Evolutionary conservation across 257 asterid species (phyloP), one percentile per base, ranked within the genome.

Genomic region (Salvia splendens): DNA sequence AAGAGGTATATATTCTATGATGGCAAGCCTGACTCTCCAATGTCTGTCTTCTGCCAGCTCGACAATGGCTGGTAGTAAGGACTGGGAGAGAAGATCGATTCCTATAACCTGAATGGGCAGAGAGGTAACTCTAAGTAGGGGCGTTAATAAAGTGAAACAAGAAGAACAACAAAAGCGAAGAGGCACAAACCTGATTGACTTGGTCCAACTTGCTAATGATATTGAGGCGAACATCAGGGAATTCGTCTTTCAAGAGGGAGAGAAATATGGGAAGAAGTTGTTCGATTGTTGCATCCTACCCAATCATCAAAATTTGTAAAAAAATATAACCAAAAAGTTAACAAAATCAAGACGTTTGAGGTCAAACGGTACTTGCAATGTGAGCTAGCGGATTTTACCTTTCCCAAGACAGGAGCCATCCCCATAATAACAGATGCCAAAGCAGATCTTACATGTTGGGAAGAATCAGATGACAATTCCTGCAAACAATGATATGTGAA

Each of bases 361-460:
- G 4, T 4, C 20, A 17, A n/a, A 40, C 58, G 58, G 65, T 45
- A 36, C 42, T 56, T 2, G 5, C 54, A 64, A 59, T 51, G 52
- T 4, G 12, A 12, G 59, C 69, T 38, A 15, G 38, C 43, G 58
- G 20, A 50, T 12, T 46, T 8, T 61, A 91, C 97, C 95, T 91
- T 91, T 50, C 95, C 97, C 58, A 91, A 72, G 20, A 91, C 89
- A 47, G 96, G 96, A 75, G 97, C 96, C 96, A 91, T 91, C 75
- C 97, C 97, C 97, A 91, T 91, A 62, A 91, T 91, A 53, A 91
- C 96, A 46, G 97, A 91, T 12, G 97, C 97, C 84, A 91, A 77
- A 69, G 96, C 96, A 32, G 97, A 88, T 74, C 97, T 82, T 61
- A 91, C 97, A 70, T 91, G 97, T 76, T 91, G 97, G 8, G 96